phyloP scores from a whole-genome alignment of 2,329 filamentous ascomycete species.

The Plenodomus lindquistii region DNA sequence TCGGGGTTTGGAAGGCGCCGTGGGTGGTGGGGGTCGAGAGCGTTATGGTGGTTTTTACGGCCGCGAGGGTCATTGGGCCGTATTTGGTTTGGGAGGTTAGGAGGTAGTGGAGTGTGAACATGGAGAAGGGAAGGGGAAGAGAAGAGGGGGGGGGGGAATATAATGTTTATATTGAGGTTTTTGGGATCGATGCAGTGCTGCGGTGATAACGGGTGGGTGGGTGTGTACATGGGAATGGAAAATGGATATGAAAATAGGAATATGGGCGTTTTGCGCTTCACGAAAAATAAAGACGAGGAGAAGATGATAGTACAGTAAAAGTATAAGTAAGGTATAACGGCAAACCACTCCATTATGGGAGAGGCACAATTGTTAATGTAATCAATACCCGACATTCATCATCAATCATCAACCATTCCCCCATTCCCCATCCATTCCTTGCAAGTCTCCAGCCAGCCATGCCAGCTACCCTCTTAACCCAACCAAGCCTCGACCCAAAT shows the following conservation, averaged over 20 bases:
- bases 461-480: too few species aligned
- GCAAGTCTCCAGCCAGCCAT: too few species aligned
- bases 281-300: not conserved
- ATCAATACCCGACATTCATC: constrained; percentile 2
- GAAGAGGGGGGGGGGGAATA: too few species aligned
- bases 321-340: not conserved
- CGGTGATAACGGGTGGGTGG: too few species aligned
- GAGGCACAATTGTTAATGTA: not conserved
- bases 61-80: constrained; percentile 79
- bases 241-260: too few species aligned
- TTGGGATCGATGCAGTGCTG: too few species aligned
- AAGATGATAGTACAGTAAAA: too few species aligned
- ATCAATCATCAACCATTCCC: not conserved
- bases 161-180: too few species aligned
- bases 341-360: constrained; percentile 1
- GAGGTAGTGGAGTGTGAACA: constrained; percentile 14
- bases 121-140: not conserved
- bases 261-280: too few species aligned
- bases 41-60: constrained; percentile 75
- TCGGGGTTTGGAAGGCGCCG: constrained; percentile 46
- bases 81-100: constrained; percentile 73
- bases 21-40: constrained; percentile 65
- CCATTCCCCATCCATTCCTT: too few species aligned
- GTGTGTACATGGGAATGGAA: too few species aligned
- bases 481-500: too few species aligned